Evolutionary conservation across 768 basidiomycete genomes (phyloP).

Genomic region (Serendipita sp.): DNA sequence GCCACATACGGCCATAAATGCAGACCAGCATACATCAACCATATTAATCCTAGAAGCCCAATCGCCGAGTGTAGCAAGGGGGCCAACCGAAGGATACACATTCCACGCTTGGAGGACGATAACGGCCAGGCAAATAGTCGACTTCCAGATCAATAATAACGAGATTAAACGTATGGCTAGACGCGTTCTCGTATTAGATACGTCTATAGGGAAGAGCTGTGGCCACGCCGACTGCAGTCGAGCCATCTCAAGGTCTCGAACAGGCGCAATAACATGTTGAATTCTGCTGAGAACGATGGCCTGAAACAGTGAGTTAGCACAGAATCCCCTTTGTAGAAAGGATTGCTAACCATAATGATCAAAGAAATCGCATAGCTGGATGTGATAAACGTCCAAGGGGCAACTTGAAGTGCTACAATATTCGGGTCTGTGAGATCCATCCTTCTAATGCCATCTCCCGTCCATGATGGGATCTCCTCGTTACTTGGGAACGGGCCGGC

Average conservation of each 20-base stretch:
- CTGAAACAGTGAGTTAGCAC: slow-evolving; percentile 20
- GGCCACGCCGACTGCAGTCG: slow-evolving; percentile 17
- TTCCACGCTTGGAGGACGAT: slow-evolving; percentile 42
- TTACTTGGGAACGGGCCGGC: background rate
- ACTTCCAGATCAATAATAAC: slow-evolving; percentile 40
- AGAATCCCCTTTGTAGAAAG: background rate
- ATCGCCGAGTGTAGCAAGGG: slow-evolving; percentile 22
- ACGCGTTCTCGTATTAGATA: slow-evolving; percentile 43
- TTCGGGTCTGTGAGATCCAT: background rate
- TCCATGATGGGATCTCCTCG: slow-evolving; percentile 2
- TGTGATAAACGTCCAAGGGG: slow-evolving; percentile 56
- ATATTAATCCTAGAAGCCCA: slow-evolving; percentile 40
- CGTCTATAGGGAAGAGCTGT: slow-evolving; percentile 44
- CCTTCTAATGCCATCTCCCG: background rate
- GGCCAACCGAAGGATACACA: slow-evolving; percentile 22
- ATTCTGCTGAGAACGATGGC: slow-evolving; percentile 57
- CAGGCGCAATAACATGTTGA: slow-evolving; percentile 61
- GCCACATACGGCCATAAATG: slow-evolving; percentile 50
- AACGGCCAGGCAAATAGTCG: slow-evolving; percentile 40
- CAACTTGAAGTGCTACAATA: slow-evolving; percentile 26
- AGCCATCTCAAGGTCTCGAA: slow-evolving; percentile 24
- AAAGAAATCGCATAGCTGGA: slow-evolving; percentile 57
- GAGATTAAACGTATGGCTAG: slow-evolving; percentile 45
- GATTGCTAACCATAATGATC: slow-evolving; percentile 39
- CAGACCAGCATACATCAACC: slow-evolving; percentile 53